phyloP scores from a whole-genome alignment of 257 asterid genomes.

The Rubia yunnanensis region DNA sequence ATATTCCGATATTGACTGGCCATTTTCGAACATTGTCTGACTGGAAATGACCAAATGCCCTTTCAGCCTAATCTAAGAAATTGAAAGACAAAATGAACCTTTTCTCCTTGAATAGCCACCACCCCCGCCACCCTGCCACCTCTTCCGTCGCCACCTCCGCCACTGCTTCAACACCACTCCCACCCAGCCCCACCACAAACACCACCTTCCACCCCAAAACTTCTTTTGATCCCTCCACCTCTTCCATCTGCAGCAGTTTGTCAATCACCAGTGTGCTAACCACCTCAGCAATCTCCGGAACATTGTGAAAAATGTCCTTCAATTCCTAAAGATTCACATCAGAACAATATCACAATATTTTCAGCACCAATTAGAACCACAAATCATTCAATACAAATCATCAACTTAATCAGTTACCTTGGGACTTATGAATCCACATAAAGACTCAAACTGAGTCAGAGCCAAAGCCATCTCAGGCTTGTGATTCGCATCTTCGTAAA shows the following conservation, averaged over 20 bases:
- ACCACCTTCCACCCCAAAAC: no score
- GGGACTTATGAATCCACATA: slow-evolving; percentile 69
- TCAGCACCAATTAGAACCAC: background rate
- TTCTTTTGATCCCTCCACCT: slow-evolving; percentile 44
- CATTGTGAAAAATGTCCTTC: slow-evolving; percentile 48
- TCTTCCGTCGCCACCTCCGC: no score
- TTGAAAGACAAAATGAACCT: no score
- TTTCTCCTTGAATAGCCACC: no score
- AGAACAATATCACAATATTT: background rate
- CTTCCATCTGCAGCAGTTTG: slow-evolving; percentile 38
- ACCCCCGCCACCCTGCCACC: no score
- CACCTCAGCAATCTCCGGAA: slow-evolving; percentile 88
- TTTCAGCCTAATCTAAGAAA: no score
- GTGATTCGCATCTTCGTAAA: slow-evolving; percentile 87
- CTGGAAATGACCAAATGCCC: no score
- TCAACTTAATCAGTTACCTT: slow-evolving; percentile 35
- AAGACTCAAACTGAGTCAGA: slow-evolving; percentile 68
- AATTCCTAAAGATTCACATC: slow-evolving; percentile 51
- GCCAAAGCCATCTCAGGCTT: slow-evolving; percentile 99
- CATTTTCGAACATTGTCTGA: no score
- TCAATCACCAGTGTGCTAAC: slow-evolving; percentile 46
- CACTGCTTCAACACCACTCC: no score
- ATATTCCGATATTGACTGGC: no score
- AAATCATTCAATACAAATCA: no score
- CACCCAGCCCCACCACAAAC: no score